These are phyloP conservation scores for Amanita pallidorosea DNA, from an alignment of 768 basidiomycete genomes.

Conservation along the genomic window DNA sequence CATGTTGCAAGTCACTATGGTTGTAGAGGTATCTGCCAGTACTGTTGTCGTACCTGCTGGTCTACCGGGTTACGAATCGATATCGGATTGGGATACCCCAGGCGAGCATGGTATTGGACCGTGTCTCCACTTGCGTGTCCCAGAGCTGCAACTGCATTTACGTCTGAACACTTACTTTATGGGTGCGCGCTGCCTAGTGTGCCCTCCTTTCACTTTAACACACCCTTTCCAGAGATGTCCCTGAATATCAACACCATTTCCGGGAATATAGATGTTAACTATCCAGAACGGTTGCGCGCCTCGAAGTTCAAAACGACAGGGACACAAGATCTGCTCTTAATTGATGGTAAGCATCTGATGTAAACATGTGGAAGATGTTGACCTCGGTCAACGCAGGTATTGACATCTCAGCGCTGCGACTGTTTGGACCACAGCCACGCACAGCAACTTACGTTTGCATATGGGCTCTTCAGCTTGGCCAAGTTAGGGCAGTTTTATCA, in stretches of 20 bases:
- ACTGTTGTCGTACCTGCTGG: slow-evolving; percentile 57
- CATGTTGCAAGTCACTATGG: slow-evolving; percentile 65
- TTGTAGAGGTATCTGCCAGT: slow-evolving; percentile 37
- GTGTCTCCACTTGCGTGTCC: slow-evolving; percentile 44
- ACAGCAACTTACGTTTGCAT: slow-evolving; percentile 84
- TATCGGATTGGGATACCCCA: slow-evolving; percentile 12
- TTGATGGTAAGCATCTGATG: slow-evolving; percentile 26
- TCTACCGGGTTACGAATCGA: slow-evolving; percentile 48
- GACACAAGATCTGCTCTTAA: slow-evolving; percentile 31
- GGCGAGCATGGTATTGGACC: slow-evolving; percentile 32
- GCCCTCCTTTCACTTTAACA: background rate
- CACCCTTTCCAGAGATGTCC: slow-evolving; percentile 52
- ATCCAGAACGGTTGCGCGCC: slow-evolving; percentile 29
- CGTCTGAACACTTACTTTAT: slow-evolving; percentile 81
- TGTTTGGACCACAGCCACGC: slow-evolving; percentile 84
- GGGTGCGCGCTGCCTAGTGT: slow-evolving; percentile 35
- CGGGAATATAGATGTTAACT: slow-evolving; percentile 38
- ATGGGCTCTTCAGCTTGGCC: slow-evolving; percentile 80
- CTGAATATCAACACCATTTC: slow-evolving; percentile 58
- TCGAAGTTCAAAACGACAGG: slow-evolving; percentile 10
- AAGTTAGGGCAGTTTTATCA: slow-evolving; percentile 44
- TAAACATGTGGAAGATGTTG: background rate
- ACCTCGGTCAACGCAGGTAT: slow-evolving; percentile 37
- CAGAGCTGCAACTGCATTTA: slow-evolving; percentile 66
- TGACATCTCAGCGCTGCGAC: slow-evolving; percentile 70